Base-by-base conservation (phyloP, 2,329 filamentous ascomycete species). In the Oidium heveae region DNA sequence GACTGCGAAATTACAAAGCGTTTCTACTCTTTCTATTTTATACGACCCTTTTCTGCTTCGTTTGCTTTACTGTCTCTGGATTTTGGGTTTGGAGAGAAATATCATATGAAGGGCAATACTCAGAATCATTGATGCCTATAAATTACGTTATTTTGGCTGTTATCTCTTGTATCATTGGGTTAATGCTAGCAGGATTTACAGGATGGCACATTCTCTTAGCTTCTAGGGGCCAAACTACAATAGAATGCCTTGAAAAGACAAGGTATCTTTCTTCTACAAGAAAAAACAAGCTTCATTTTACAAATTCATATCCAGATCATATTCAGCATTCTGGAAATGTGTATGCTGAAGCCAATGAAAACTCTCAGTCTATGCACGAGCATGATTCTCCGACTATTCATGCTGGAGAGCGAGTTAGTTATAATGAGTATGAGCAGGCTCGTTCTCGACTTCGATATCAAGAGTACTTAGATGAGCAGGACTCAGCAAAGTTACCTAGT, bases 211-310 rank as follows among this genome's bases (percentile, higher is more conserved):
- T 96, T 55, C 78, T 84, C 66, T 74, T 98, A 1, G 85, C 86
- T 1, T 70, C 76, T 54, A 75, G 76, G 28, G 86, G 86, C 3
- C 80, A 93, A 68, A 98, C 91, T 0, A 98, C 91, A 2, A 95
- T 98, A 56, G 91, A 98, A 67, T 94, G 84, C 62, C 71, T 98
- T 57, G 91, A 98, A 68, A 95, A 91, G 72, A 96, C 89, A 1
- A 77, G 91, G 55, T 98, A 98, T 68, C 75, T 94, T 8, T 86
- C 84, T 10, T 86, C 86, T 0, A 66, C 94, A 57, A 76, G 82
- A 55, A 79, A 79, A 64, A 76, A 76, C 52, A 75, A 89, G 64
- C 79, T 84, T 63, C 71, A 76, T 58, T 75, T 80, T 55, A 75
- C 78, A 60, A 68, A 70, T 46, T 66, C 70, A 39, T 46, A 33